Percentiles rank a stretch among this genome's conserved stretches.
Conservation (phyloP, 2,329 filamentous ascomycete species). For the Sporothrix brasiliensis region DNA sequence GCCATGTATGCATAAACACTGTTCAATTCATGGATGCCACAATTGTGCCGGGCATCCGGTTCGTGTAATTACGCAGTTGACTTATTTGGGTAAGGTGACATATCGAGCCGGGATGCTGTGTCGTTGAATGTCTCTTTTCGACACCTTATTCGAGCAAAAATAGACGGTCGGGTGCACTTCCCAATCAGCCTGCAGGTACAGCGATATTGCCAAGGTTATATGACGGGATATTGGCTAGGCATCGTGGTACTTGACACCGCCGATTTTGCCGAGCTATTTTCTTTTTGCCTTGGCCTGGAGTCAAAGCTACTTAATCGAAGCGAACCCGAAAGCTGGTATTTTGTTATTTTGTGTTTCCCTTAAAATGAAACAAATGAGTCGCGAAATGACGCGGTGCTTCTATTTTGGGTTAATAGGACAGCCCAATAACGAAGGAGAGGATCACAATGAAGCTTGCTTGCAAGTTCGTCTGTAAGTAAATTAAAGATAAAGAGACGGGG, state of each 20-base stretch:
- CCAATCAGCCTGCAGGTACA: constrained; percentile 17
- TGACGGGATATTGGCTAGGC: background rate
- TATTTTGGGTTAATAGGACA: background rate
- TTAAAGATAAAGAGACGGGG: background rate
- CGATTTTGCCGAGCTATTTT: constrained; percentile 16
- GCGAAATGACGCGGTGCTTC: background rate
- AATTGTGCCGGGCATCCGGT: constrained; percentile 20
- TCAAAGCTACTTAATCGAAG: background rate
- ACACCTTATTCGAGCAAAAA: background rate
- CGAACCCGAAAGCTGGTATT: background rate
- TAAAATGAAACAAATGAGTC: background rate
- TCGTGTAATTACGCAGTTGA: background rate
- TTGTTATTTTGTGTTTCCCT: background rate
- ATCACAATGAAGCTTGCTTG: background rate
- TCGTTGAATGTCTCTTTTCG: background rate
- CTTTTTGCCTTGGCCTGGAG: background rate
- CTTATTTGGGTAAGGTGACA: background rate
- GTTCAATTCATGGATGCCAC: background rate
- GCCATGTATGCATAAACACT: background rate
- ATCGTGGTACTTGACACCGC: background rate
- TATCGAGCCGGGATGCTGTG: background rate
- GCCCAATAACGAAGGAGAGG: background rate
- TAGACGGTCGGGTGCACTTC: background rate
- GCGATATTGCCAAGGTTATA: background rate
- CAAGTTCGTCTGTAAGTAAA: background rate